Conservation (phyloP, 1,284 basidiomycete species). For the Boletus sp. region DNA sequence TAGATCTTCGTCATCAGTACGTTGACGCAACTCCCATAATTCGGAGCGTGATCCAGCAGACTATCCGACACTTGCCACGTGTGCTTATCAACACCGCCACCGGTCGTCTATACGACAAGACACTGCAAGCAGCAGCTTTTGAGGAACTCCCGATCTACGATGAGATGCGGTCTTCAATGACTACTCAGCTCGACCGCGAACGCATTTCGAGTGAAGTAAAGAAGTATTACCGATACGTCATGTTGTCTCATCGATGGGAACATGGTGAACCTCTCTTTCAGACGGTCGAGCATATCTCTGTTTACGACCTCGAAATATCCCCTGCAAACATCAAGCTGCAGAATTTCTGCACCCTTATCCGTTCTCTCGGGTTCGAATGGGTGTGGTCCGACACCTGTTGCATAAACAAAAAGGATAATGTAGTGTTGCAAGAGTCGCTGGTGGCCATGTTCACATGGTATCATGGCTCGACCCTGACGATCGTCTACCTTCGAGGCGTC, state of each 20-base stretch:
- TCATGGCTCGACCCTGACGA: constrained; percentile 1
- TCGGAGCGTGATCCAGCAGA: not conserved
- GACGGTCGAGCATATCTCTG: not conserved
- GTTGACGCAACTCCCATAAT: not conserved
- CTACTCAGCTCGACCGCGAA: not conserved
- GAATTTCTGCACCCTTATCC: not conserved
- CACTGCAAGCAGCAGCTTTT: not conserved
- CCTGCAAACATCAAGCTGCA: not conserved
- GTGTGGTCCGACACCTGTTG: constrained; percentile 8
- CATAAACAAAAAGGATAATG: not conserved
- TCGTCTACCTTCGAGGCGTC: constrained; percentile 3
- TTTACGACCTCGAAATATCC: constrained; percentile 4
- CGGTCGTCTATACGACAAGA: not conserved
- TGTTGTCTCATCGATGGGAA: constrained; percentile 18
- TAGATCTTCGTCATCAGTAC: not conserved
- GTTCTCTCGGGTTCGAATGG: constrained; percentile 1
- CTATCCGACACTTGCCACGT: constrained; percentile 1
- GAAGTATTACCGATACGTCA: constrained; percentile 16
- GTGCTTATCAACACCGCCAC: constrained; percentile 3
- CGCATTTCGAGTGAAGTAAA: constrained; percentile 10
- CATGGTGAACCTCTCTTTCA: constrained; percentile 7
- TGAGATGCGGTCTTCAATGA: constrained; percentile 16
- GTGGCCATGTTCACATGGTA: constrained; percentile 10
- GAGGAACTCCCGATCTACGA: not conserved
- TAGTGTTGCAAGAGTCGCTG: constrained; percentile 1